phyloP scores from a whole-genome alignment of 2,329 filamentous ascomycete species.

The Colletotrichum echinochloae region DNA sequence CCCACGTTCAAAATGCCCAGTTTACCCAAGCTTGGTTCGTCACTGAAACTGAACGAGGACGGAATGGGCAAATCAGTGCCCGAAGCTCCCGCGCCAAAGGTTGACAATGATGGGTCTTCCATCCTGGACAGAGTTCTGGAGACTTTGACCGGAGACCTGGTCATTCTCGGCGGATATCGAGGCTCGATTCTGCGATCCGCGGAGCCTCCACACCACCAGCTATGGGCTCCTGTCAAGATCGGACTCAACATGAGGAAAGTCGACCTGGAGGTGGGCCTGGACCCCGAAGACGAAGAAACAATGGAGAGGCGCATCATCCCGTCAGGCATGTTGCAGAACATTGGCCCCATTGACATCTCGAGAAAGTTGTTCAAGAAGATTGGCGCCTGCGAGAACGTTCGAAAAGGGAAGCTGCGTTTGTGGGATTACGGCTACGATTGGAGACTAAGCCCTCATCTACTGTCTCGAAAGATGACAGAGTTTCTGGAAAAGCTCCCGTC shows the following conservation, averaged over 20 bases:
- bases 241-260: conserved; percentile 92
- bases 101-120: conserved; percentile 42
- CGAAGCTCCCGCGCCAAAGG: conserved; percentile 43
- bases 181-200: conserved; percentile 90
- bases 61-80: conserved; percentile 37
- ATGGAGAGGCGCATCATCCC: conserved; percentile 88
- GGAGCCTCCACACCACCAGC: conserved; percentile 82
- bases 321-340: conserved; percentile 89
- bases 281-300: conserved; percentile 82
- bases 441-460: conserved; percentile 83
- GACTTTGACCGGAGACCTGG: conserved; percentile 82
- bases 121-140: conserved; percentile 69
- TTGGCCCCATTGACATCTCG: conserved; percentile 92
- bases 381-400: conserved; percentile 78
- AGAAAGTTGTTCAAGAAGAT: conserved; percentile 84
- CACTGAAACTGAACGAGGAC: conserved; percentile 44
- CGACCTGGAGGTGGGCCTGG: conserved; percentile 87
- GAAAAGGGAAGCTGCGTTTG: conserved; percentile 77
- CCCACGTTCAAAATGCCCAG: conserved; percentile 80
- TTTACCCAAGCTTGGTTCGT: conserved; percentile 64
- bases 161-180: conserved; percentile 90
- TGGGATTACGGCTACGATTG: conserved; percentile 97
- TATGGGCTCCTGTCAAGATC: conserved; percentile 95
- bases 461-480: conserved; percentile 77
- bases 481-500: conserved; percentile 82